Evolutionary conservation across 768 basidiomycete genomes (phyloP), one percentile per base, ranked within the genome.

Genomic region (Lyophyllum shimeji): DNA sequence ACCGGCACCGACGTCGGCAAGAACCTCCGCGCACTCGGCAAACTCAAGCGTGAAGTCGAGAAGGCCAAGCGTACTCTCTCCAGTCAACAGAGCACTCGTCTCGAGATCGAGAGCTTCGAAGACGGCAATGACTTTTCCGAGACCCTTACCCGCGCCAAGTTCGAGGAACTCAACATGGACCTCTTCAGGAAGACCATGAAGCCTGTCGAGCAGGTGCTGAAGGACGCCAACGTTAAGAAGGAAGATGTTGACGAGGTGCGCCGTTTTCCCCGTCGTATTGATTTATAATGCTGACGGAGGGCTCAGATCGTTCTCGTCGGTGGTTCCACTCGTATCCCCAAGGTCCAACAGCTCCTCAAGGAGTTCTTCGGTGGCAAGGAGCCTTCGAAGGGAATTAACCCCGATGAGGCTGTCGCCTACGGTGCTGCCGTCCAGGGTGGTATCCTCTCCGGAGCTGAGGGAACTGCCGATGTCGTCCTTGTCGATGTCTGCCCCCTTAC

Each of bases 181-280:
- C 85, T 98, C 50, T 99, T 99, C 90, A 84, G 96, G 68, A 96
- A 96, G 85, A 99, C 96, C 31, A 93, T 98, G 93, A 95, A 95
- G 81, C 96, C 96, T 60, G 96, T 98, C 59, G 95, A 98, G 74
- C 96, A 98, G 74, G 96, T 98, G 20, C 80, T 98, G 65, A 97
- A 97, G 86, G 96, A 98, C 67, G 90, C 96, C 61, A 89, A 89
- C 64, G 89, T 98, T 70, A 96, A 95, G 86, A 99, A 98, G 84
- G 96, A 98, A 65, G 90, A 94, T 61, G 76, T 99, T 50, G 85
- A 95, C 61, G 95, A 98, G 77, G 90, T 89, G 77, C 71, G 23
- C 37, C 29, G 4, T 46, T 33, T 51, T 11, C 3, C 11, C 3
- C 11, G 12, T 1, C 1, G 33, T 37, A 20, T 18, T 8, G 0